These are phyloP conservation scores for Cyclotella choctawhatcheeana DNA, from an alignment of 108 stramenopile species.

Conservation along the genomic window DNA sequence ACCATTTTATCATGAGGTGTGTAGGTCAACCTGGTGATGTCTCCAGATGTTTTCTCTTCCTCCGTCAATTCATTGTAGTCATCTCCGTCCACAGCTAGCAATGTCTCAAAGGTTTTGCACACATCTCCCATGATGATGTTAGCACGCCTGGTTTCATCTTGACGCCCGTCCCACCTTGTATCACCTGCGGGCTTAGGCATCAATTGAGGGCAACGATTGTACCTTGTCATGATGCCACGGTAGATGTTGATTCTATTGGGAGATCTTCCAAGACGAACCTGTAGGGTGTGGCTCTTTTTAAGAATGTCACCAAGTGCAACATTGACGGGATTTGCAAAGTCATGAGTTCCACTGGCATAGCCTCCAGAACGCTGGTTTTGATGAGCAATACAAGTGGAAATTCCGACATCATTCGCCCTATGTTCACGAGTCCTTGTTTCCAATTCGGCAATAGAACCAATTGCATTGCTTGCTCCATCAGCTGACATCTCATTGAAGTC, in stretches of 20 bases:
- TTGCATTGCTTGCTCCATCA: conserved; percentile 27
- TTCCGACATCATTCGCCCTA: conserved; percentile 13
- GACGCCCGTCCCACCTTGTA: conserved; percentile 6
- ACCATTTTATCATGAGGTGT: background rate
- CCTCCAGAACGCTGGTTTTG: conserved; percentile 27
- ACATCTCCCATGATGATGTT: conserved; percentile 18
- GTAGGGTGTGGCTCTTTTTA: background rate
- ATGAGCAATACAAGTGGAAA: conserved; percentile 20
- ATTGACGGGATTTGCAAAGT: conserved; percentile 23
- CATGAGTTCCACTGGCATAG: conserved; percentile 2
- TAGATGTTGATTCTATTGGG: background rate
- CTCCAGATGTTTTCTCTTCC: background rate
- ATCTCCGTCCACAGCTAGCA: background rate
- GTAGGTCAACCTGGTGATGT: background rate
- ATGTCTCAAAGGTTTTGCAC: background rate
- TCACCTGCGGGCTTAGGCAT: conserved; percentile 16
- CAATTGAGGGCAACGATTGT: background rate
- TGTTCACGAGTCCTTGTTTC: background rate
- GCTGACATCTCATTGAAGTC: conserved; percentile 10
- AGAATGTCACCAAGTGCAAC: conserved; percentile 5
- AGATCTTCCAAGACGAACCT: background rate
- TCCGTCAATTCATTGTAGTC: background rate
- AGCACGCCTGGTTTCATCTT: background rate
- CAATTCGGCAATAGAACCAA: conserved; percentile 25
- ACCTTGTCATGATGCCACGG: background rate